Conservation (phyloP, 345 rosid species). For the Eucalyptus cloeziana region DNA sequence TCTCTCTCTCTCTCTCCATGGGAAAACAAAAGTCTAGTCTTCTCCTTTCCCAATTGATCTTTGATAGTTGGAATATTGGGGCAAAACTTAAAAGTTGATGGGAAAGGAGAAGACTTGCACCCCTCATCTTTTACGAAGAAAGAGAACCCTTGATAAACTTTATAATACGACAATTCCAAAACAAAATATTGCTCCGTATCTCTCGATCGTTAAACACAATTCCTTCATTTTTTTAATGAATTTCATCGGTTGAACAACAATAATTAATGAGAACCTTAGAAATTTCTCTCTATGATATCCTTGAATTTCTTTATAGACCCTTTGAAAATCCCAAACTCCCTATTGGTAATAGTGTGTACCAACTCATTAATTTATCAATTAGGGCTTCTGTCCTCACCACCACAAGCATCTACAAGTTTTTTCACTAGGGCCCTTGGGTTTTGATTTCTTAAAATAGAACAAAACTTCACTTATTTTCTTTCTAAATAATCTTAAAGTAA, state of each 20-base stretch:
- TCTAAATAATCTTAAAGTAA: not conserved
- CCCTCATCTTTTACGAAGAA: too few species aligned
- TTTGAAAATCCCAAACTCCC: not conserved
- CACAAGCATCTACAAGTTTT: not conserved
- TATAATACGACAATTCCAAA: too few species aligned
- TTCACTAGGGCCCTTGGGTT: not conserved
- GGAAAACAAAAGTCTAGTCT: not conserved
- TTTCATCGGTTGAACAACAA: too few species aligned
- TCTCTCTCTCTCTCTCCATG: too few species aligned
- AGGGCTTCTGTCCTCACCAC: not conserved
- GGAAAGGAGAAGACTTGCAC: not conserved
- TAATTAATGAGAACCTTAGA: not conserved
- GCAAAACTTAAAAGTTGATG: not conserved
- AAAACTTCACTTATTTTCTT: not conserved
- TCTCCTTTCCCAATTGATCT: not conserved
- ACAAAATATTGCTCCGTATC: too few species aligned
- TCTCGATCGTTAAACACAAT: too few species aligned
- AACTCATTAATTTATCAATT: not conserved
- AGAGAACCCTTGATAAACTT: too few species aligned
- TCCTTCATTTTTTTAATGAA: too few species aligned
- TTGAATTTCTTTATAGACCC: not conserved
- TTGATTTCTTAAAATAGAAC: not conserved
- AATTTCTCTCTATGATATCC: not conserved
- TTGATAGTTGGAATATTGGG: too few species aligned
- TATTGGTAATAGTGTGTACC: not conserved